These are phyloP conservation scores for Porodaedalea pini DNA, from an alignment of 1,284 basidiomycete species.

Conservation along the genomic window DNA sequence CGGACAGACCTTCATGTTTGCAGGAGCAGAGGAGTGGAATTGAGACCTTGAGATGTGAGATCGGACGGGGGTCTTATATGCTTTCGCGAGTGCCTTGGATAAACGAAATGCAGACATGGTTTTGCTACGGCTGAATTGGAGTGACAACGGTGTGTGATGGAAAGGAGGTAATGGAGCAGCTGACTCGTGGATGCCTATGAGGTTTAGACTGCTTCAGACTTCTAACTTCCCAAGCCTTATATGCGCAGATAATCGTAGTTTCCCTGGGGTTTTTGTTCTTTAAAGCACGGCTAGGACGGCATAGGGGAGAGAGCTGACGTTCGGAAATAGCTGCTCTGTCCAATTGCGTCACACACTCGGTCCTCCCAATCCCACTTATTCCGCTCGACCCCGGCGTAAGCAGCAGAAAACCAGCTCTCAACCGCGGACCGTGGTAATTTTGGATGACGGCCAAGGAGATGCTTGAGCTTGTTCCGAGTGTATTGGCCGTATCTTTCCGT, in stretches of 20 bases:
- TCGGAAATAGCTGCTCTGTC: not conserved
- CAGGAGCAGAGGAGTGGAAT: slow-evolving; percentile 18
- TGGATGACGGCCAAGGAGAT: too few relatives aligned
- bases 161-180: slow-evolving; percentile 6
- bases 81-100: slow-evolving; percentile 13
- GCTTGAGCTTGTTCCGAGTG: not conserved
- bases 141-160: not conserved
- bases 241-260: not conserved
- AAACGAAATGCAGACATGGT: slow-evolving; percentile 19
- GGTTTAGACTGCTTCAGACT: not conserved
- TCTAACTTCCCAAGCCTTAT: not conserved
- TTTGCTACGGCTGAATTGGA: not conserved
- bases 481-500: not conserved
- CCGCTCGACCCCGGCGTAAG: not conserved
- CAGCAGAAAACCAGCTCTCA: not conserved
- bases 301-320: not conserved
- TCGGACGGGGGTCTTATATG: slow-evolving; percentile 19
- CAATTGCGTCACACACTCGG: too few relatives aligned
- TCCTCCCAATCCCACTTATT: too few relatives aligned
- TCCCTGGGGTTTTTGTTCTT: not conserved
- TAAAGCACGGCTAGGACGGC: not conserved
- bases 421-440: not conserved
- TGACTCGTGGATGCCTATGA: slow-evolving; percentile 8
- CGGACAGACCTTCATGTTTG: slow-evolving; percentile 27
- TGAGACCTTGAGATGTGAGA: slow-evolving; percentile 17